These are phyloP conservation scores for Claviceps africana DNA, from an alignment of 2,329 filamentous ascomycete species.

Conservation along the genomic window DNA sequence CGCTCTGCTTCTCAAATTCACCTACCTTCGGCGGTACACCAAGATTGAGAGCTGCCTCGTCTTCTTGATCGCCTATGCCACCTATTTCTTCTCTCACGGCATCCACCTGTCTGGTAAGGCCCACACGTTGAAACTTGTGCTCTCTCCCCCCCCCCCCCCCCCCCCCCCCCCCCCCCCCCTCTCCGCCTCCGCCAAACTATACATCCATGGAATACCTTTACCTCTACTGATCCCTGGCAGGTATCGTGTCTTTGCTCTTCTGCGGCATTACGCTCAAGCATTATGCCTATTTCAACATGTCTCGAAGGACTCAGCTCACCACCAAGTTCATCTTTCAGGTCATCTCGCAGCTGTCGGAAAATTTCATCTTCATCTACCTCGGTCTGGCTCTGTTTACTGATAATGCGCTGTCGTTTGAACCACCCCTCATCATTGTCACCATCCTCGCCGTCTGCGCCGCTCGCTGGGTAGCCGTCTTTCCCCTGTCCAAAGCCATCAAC, in stretches of 20 bases:
- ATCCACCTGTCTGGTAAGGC: conserved; percentile 89
- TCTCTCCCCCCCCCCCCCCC: no score
- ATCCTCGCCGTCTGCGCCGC: conserved; percentile 84
- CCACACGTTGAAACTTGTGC: no score
- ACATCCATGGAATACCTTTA: neutral
- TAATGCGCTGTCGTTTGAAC: conserved; percentile 75
- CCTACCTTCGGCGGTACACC: conserved; percentile 77
- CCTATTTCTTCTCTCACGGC: conserved; percentile 95
- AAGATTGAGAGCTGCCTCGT: conserved; percentile 96
- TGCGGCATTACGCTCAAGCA: conserved; percentile 98
- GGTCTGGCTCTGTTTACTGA: conserved; percentile 92
- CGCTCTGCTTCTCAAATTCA: conserved; percentile 84
- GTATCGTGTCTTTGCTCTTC: conserved; percentile 91
- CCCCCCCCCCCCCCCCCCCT: no score
- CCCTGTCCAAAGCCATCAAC: conserved; percentile 78
- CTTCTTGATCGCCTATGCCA: conserved; percentile 86
- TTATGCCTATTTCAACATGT: conserved; percentile 99
- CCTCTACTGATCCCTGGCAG: conserved; percentile 26
- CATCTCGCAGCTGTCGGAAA: conserved; percentile 87
- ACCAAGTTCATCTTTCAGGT: conserved; percentile 97
- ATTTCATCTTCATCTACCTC: conserved; percentile 99
- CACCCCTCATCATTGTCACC: conserved; percentile 86
- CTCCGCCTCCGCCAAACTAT: no score
- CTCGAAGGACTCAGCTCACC: conserved; percentile 85
- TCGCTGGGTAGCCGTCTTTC: conserved; percentile 88